Conservation (phyloP, 1,284 basidiomycete species). For the Fomitopsis schrenkii region DNA sequence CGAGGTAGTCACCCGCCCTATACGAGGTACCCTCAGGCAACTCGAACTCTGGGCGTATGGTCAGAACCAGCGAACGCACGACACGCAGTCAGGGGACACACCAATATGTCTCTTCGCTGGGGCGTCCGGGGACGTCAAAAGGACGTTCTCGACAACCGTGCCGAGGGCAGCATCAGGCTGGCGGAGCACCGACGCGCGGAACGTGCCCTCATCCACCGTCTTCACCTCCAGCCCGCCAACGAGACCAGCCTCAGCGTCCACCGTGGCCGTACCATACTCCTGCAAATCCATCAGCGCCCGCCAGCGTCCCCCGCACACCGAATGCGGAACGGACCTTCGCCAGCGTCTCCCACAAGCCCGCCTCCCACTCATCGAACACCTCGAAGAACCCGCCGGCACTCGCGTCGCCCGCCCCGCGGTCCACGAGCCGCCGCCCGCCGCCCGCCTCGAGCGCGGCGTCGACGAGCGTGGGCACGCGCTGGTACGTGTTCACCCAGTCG, state of each 20-base stretch:
- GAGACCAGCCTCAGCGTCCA: neutral
- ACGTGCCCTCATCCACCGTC: slow-evolving; percentile 31
- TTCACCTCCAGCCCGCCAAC: slow-evolving; percentile 26
- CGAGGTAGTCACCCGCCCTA: slow-evolving; percentile 42
- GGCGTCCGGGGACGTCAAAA: slow-evolving; percentile 36
- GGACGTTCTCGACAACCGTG: slow-evolving; percentile 36
- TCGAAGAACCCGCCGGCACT: slow-evolving; percentile 42
- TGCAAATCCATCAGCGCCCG: slow-evolving; percentile 5
- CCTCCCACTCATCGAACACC: slow-evolving; percentile 43
- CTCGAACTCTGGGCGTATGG: slow-evolving; percentile 30
- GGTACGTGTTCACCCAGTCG: slow-evolving; percentile 51
- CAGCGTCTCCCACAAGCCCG: slow-evolving; percentile 37
- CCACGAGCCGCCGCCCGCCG: slow-evolving; percentile 28
- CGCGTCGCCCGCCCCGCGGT: slow-evolving; percentile 42
- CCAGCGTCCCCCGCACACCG: neutral
- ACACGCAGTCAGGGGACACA: slow-evolving; percentile 6
- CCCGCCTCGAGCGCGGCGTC: slow-evolving; percentile 23
- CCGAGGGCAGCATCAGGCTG: slow-evolving; percentile 39
- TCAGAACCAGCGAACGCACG: slow-evolving; percentile 15
- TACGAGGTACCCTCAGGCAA: slow-evolving; percentile 36
- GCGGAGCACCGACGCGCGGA: slow-evolving; percentile 34
- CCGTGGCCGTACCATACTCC: slow-evolving; percentile 25
- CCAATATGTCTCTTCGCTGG: slow-evolving; percentile 42
- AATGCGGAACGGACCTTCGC: slow-evolving; percentile 22
- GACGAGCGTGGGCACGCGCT: slow-evolving; percentile 43